A percentile compares a stretch with the other conserved stretches of the same genome.
These are phyloP conservation scores for Fusarium decemcellulare DNA, from an alignment of 2,329 filamentous ascomycete species.

Conservation along the genomic window DNA sequence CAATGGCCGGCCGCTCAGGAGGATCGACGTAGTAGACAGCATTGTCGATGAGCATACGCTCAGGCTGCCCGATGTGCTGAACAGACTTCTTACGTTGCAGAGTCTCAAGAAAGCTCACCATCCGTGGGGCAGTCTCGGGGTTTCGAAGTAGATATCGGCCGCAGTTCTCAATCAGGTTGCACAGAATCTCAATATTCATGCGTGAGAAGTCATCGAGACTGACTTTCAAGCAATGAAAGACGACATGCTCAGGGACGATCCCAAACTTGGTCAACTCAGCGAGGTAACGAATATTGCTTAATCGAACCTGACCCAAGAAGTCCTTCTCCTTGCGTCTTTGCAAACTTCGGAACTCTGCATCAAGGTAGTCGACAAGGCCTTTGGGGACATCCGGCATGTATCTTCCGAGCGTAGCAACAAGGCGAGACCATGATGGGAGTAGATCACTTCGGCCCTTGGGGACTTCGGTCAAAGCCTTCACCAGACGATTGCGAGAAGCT, in stretches of 20 bases:
- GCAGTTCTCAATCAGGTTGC: slow-evolving; percentile 95
- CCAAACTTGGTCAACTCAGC: slow-evolving; percentile 98
- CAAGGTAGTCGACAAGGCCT: slow-evolving; percentile 90
- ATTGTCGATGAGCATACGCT: slow-evolving; percentile 98
- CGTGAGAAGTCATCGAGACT: slow-evolving; percentile 97
- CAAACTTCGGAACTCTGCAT: slow-evolving; percentile 96
- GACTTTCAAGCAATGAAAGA: slow-evolving; percentile 98
- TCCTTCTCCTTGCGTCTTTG: slow-evolving; percentile 98
- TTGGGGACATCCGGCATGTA: slow-evolving; percentile 97
- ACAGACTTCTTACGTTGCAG: slow-evolving; percentile 96
- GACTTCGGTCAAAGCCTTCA: slow-evolving; percentile 94
- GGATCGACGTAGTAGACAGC: slow-evolving; percentile 98
- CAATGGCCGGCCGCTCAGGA: slow-evolving; percentile 91
- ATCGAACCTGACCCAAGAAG: slow-evolving; percentile 92
- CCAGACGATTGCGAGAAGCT: slow-evolving; percentile 91
- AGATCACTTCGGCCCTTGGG: slow-evolving; percentile 95
- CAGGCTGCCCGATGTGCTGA: slow-evolving; percentile 94
- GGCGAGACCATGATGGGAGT: slow-evolving; percentile 89
- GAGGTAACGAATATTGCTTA: slow-evolving; percentile 96
- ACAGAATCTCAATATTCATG: slow-evolving; percentile 99
- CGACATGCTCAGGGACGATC: slow-evolving; percentile 97
- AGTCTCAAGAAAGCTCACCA: slow-evolving; percentile 94
- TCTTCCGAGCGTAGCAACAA: slow-evolving; percentile 92
- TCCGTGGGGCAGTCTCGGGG: slow-evolving; percentile 91
- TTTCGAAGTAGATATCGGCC: slow-evolving; percentile 94